Evolutionary conservation across 1,284 basidiomycete genomes (phyloP).

Genomic region (Fomitiporia mediterranea): DNA sequence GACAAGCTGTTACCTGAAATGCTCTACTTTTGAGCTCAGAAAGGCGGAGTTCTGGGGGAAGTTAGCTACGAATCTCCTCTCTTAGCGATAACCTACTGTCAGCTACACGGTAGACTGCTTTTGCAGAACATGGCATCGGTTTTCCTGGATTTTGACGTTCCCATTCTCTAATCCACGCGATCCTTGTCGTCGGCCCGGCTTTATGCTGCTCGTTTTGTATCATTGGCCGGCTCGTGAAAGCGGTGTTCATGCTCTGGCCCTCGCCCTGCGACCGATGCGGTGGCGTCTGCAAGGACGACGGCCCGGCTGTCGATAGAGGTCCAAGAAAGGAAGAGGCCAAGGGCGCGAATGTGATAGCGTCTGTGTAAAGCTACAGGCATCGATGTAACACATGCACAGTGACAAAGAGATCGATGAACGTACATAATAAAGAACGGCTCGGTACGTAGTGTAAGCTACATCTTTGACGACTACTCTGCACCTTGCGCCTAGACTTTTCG

Average conservation of each 20-base stretch:
- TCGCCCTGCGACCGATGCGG: constrained; percentile 30
- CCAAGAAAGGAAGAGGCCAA: constrained; percentile 63
- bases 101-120: constrained; percentile 84
- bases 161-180: constrained; percentile 67
- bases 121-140: constrained; percentile 80
- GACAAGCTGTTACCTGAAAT: constrained; percentile 41
- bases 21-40: constrained; percentile 65
- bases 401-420: constrained; percentile 25
- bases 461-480: constrained; percentile 67
- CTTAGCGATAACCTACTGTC: constrained; percentile 60
- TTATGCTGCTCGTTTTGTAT: constrained; percentile 22
- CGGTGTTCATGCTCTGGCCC: constrained; percentile 32
- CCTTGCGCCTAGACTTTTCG: constrained; percentile 39
- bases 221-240: constrained; percentile 17
- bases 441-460: constrained; percentile 79
- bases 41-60: constrained; percentile 55
- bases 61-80: neutral
- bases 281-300: constrained; percentile 31
- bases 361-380: constrained; percentile 73
- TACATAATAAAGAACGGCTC: constrained; percentile 80
- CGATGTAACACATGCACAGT: constrained; percentile 11
- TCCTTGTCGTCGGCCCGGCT: constrained; percentile 38
- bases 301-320: constrained; percentile 22
- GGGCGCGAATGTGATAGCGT: constrained; percentile 80
- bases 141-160: constrained; percentile 50